Evolutionary conservation across 495 filamentous ascomycete species (phyloP).

Genomic region (Stereocaulon alpinum): DNA sequence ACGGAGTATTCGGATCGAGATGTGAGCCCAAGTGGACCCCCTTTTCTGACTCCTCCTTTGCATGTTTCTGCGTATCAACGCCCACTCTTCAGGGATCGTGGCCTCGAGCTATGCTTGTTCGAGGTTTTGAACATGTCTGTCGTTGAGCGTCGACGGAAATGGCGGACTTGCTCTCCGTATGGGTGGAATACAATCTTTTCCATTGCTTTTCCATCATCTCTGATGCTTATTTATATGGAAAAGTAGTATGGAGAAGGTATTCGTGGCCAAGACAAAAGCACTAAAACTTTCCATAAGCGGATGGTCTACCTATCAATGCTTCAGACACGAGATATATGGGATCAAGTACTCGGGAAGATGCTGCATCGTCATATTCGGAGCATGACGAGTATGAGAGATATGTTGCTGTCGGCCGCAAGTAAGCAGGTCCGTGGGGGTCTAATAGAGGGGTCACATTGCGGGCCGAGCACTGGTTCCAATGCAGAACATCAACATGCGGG

Average conservation of each 20-base stretch:
- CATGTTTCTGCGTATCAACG: background rate
- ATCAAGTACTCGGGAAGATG: too few relatives aligned
- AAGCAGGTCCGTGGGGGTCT: too few relatives aligned
- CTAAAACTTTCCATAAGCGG: background rate
- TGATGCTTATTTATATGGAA: background rate
- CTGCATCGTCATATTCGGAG: too few relatives aligned
- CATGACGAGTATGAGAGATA: too few relatives aligned
- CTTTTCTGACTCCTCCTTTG: background rate
- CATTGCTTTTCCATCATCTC: background rate
- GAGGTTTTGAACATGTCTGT: background rate
- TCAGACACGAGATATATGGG: background rate
- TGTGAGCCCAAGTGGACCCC: background rate
- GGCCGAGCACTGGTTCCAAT: too few relatives aligned
- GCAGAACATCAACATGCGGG: too few relatives aligned
- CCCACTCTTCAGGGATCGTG: background rate
- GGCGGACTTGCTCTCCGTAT: conserved; percentile 4
- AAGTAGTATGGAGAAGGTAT: background rate
- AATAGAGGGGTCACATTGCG: too few relatives aligned
- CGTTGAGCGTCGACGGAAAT: background rate
- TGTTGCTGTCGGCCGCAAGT: too few relatives aligned
- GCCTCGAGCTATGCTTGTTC: background rate
- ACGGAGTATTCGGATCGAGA: background rate
- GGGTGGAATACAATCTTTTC: background rate
- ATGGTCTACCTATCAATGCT: background rate
- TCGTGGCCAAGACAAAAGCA: background rate